phyloP scores from a whole-genome alignment of 352 stramenopile genomes.

The Phytopythium mirpurense region DNA sequence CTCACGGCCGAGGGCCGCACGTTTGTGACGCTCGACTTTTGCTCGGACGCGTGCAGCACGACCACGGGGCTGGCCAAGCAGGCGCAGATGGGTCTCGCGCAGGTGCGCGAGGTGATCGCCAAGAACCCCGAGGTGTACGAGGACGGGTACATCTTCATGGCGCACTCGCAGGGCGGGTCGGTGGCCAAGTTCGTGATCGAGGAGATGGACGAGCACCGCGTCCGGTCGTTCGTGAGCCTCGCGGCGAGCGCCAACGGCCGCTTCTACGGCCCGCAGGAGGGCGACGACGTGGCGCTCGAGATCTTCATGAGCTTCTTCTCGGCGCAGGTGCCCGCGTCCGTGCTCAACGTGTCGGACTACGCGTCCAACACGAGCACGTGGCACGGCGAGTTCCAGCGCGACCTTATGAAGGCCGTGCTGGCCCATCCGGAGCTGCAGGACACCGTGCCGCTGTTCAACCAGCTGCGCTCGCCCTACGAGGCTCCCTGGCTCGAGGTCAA shows the following conservation, averaged over 20 bases:
- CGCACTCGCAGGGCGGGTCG: slow-evolving; percentile 25
- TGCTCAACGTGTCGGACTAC: slow-evolving; percentile 13
- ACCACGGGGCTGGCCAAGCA: slow-evolving; percentile 11
- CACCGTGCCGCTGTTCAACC: slow-evolving; percentile 13
- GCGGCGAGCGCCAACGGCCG: slow-evolving; percentile 23
- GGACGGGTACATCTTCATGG: slow-evolving; percentile 32
- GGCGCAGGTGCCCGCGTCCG: slow-evolving; percentile 5
- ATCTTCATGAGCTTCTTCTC: slow-evolving; percentile 16
- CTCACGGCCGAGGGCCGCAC: slow-evolving; percentile 18
- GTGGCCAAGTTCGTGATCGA: slow-evolving; percentile 23
- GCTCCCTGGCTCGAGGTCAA: slow-evolving; percentile 11
- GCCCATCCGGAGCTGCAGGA: slow-evolving; percentile 7
- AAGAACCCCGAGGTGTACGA: slow-evolving; percentile 16
- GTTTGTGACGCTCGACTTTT: slow-evolving; percentile 27
- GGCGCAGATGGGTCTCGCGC: slow-evolving; percentile 17
- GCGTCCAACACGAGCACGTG: slow-evolving; percentile 3
- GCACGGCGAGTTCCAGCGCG: slow-evolving; percentile 11
- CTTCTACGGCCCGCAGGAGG: slow-evolving; percentile 25
- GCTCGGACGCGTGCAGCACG: slow-evolving; percentile 13
- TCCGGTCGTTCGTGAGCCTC: slow-evolving; percentile 23
- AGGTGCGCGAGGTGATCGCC: slow-evolving; percentile 18
- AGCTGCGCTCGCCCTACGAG: slow-evolving; percentile 12
- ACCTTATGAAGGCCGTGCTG: slow-evolving; percentile 9
- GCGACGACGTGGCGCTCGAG: slow-evolving; percentile 13
- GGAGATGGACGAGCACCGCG: slow-evolving; percentile 18